Evolutionary conservation across 192 early-diverging fungal genomes (phyloP).

Genomic region (Pilobolus umbonatus): DNA sequence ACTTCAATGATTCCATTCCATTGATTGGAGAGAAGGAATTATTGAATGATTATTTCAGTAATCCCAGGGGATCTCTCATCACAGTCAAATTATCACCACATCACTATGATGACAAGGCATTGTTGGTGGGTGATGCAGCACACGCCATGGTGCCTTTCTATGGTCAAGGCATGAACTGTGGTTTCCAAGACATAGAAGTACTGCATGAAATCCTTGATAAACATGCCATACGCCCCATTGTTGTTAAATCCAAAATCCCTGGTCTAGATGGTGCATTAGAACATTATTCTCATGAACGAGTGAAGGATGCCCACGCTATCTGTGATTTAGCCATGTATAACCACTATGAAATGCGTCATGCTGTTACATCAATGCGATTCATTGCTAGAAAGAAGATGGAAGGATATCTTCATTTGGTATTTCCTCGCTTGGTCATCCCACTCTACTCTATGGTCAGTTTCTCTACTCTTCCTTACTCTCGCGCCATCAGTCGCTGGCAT

Average conservation of each 20-base stretch:
- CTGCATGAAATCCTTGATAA: constrained; percentile 57
- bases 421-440: constrained; percentile 75
- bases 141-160: constrained; percentile 99
- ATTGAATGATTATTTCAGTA: constrained; percentile 71
- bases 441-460: constrained; percentile 98
- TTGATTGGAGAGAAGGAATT: constrained; percentile 75
- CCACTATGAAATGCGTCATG: constrained; percentile 90
- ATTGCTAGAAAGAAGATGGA: constrained; percentile 79
- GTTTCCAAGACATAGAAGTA: constrained; percentile 87
- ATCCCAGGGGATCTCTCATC: constrained; percentile 81
- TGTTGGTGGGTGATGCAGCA: constrained; percentile 93
- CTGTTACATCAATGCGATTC: constrained; percentile 70
- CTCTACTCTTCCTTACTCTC: constrained; percentile 79
- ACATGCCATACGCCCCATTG: constrained; percentile 34
- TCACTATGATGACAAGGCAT: constrained; percentile 66
- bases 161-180: constrained; percentile 98
- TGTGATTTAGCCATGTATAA: constrained; percentile 93
- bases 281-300: constrained; percentile 64
- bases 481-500: constrained; percentile 49
- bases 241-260: constrained; percentile 6
- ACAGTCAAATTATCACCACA: constrained; percentile 76
- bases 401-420: constrained; percentile 61
- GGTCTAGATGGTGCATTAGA: constrained; percentile 58
- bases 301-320: constrained; percentile 79
- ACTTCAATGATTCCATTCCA: constrained; percentile 74